Conservation (phyloP, 2,329 filamentous ascomycete genomes). For the Diplodia scrobiculata region DNA sequence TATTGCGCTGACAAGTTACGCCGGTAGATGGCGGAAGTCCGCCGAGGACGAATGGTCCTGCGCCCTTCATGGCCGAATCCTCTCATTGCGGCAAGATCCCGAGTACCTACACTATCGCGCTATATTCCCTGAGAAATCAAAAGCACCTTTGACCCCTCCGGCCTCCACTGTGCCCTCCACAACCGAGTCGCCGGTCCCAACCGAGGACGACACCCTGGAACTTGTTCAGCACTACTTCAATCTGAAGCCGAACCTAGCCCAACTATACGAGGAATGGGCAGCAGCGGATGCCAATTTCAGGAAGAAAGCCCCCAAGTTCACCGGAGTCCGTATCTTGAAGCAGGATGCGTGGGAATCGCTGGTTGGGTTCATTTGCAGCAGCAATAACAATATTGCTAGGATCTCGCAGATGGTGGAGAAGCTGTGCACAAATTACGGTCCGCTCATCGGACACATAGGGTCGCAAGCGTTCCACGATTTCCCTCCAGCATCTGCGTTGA, state of each 20-base stretch:
- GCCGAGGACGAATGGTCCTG: constrained; percentile 84
- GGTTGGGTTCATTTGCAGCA: constrained; percentile 94
- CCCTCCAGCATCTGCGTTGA: constrained; percentile 73
- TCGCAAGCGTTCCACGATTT: constrained; percentile 82
- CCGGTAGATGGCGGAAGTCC: constrained; percentile 76
- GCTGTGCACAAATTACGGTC: constrained; percentile 82
- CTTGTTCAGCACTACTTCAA: constrained; percentile 87
- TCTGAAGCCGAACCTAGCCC: constrained; percentile 71
- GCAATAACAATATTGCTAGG: constrained; percentile 94
- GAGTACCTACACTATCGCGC: constrained; percentile 77
- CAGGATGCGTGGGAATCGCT: constrained; percentile 97
- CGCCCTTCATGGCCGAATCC: constrained; percentile 78
- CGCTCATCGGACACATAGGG: constrained; percentile 69
- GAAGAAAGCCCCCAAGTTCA: constrained; percentile 81
- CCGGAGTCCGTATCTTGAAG: constrained; percentile 85
- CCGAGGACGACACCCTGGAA: constrained; percentile 70
- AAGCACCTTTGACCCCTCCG: constrained; percentile 43
- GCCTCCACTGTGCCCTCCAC: constrained; percentile 45
- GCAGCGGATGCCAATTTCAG: constrained; percentile 82
- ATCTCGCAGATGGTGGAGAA: constrained; percentile 98
- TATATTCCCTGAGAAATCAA: constrained; percentile 53
- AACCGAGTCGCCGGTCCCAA: constrained; percentile 38
- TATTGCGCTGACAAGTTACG: background rate
- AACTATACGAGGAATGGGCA: constrained; percentile 86
- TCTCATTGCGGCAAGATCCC: constrained; percentile 81